phyloP scores from a whole-genome alignment of 805 yeast species.

The Kazachstania bromeliacearum region DNA sequence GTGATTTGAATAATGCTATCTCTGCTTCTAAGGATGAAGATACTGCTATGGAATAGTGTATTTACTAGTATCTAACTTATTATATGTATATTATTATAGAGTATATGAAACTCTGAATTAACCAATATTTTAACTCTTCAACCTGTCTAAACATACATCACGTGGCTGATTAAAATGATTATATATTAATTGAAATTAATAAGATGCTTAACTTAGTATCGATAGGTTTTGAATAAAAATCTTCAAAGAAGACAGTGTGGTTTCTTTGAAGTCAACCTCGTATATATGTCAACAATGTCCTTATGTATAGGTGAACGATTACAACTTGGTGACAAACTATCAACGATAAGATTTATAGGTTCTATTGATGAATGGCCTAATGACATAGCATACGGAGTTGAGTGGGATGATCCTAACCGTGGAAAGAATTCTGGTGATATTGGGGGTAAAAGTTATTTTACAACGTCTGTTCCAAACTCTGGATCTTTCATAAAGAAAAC shows the following conservation, averaged over 20 bases:
- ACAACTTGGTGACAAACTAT: slow-evolving; percentile 37
- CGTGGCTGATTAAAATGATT: no score
- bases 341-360: slow-evolving; percentile 61
- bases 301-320: slow-evolving; percentile 26
- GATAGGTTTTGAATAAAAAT: no score
- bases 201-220: no score
- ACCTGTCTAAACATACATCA: no score
- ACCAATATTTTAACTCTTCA: no score
- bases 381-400: slow-evolving; percentile 58
- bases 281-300: slow-evolving; percentile 5
- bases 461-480: slow-evolving; percentile 11
- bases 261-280: no score
- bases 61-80: no score
- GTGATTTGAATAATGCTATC: slow-evolving; percentile 31
- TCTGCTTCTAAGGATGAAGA: slow-evolving; percentile 19
- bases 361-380: slow-evolving; percentile 52
- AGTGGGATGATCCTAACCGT: slow-evolving; percentile 66
- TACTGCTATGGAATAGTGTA: slow-evolving; percentile 8
- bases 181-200: no score
- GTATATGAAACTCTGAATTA: no score
- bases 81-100: no score
- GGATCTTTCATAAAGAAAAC: slow-evolving; percentile 20
- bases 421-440: slow-evolving; percentile 68
- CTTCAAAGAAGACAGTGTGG: no score
- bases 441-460: slow-evolving; percentile 49